Evolutionary conservation across 371 early-diverging fungal species (phyloP), one percentile per base, ranked within the genome.

Genomic region (Syncephalis fuscata): DNA sequence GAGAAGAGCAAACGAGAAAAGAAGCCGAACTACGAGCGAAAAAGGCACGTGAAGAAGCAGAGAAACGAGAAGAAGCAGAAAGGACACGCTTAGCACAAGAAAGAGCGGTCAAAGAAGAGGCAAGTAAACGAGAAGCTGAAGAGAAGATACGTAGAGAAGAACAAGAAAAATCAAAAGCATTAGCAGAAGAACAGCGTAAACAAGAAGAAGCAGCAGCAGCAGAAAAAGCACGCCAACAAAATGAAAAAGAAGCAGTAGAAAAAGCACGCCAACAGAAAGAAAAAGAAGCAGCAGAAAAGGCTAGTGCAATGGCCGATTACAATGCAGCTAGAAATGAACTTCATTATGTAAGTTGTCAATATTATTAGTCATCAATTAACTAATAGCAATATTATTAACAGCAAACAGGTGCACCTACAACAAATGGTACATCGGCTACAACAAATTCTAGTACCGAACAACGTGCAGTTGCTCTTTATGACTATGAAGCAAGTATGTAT

Each of bases 381-480:
- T 59, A 50, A 56, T 51, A 27, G 58, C 61, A 48, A 59, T 56
- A 32, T 49, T 45, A 32, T 39, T 48, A 42, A 41, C 48, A 26
- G 25, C 44, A 43, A 17, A 11, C 38, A 54, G 56, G 3, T 48
- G 51, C 48, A 55, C 48, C 9, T 15, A 48, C 55, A 0, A 45
- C 48, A 3, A 44, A 49, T 49, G 45, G 57, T 49, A 57, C 59
- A 38, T 46, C 62, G 7, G 63, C 65, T 24, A 53, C 46, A 5
- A 50, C 50, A 40, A 46, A 58, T 32, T 60, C 56, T 20, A 52
- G 52, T 15, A 55, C 44, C 11, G 63, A 66, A 7, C 59, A 60
- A 44, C 60, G 63, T 2, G 88, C 88, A 3, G 67, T 74, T 20
- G 88, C 78, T 10, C 46, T 86, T 21, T 85, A 81, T 58, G 69